Conservation (phyloP, 352 stramenopile species). For the Globisporangium nodosum region DNA sequence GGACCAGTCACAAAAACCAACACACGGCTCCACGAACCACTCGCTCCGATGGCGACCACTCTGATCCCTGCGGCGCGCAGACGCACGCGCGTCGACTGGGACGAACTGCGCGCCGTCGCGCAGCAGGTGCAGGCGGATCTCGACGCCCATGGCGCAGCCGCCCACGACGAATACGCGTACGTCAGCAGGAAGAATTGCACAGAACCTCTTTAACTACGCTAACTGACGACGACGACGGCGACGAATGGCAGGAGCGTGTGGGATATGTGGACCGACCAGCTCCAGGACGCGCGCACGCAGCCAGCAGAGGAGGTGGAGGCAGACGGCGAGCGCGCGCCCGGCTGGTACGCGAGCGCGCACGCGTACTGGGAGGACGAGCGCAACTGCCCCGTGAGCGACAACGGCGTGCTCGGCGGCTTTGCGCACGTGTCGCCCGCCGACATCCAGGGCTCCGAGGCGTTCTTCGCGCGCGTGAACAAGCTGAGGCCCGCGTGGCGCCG, state of each 20-base stretch:
- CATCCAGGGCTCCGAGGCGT: slow-evolving; percentile 65
- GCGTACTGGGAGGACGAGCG: slow-evolving; percentile 82
- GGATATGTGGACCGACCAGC: slow-evolving; percentile 67
- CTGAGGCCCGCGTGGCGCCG: slow-evolving; percentile 43
- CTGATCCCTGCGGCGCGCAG: slow-evolving; percentile 20
- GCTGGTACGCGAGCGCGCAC: slow-evolving; percentile 70
- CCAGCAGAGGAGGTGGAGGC: background rate
- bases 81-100: slow-evolving; percentile 51
- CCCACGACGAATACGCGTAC: slow-evolving; percentile 58
- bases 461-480: slow-evolving; percentile 41
- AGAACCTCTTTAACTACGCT: no score
- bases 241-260: slow-evolving; percentile 40
- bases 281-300: slow-evolving; percentile 29
- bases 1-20: no score
- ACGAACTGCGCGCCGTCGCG: slow-evolving; percentile 39
- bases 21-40: no score
- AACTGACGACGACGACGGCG: no score
- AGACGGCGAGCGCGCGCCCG: slow-evolving; percentile 16
- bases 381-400: slow-evolving; percentile 91
- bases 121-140: slow-evolving; percentile 55
- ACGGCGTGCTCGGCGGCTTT: slow-evolving; percentile 93
- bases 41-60: background rate
- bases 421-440: slow-evolving; percentile 80
- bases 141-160: slow-evolving; percentile 41
- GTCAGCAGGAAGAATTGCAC: slow-evolving; percentile 3